These are phyloP conservation scores for Pinus albicaulis DNA, from an alignment of 75 land plant species.

Conservation along the genomic window DNA sequence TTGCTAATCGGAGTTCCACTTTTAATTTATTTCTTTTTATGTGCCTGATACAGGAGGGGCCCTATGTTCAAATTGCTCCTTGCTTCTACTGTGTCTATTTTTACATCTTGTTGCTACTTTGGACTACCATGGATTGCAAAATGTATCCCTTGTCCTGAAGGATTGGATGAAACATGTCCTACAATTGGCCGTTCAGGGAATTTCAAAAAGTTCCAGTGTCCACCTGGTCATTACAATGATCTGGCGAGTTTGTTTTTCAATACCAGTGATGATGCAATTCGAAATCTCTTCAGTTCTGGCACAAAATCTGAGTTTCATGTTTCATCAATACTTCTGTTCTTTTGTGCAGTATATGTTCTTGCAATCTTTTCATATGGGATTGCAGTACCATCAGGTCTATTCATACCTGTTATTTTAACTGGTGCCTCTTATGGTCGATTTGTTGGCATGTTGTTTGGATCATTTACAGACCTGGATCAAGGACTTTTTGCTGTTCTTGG, in stretches of 20 bases:
- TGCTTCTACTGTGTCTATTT: slow-evolving; percentile 18
- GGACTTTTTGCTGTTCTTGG: slow-evolving; percentile 48
- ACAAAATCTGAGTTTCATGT: slow-evolving; percentile 45
- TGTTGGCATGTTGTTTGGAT: slow-evolving; percentile 25
- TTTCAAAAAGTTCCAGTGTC: slow-evolving; percentile 69
- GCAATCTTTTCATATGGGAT: slow-evolving; percentile 75
- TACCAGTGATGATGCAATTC: slow-evolving; percentile 71
- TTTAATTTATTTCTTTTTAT: not conserved
- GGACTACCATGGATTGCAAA: slow-evolving; percentile 40
- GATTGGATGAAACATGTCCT: slow-evolving; percentile 41
- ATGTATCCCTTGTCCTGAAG: slow-evolving; percentile 29
- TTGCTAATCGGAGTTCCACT: not conserved
- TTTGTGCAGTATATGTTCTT: slow-evolving; percentile 44
- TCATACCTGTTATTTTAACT: slow-evolving; percentile 49
- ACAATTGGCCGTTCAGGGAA: slow-evolving; percentile 57
- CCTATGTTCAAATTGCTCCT: slow-evolving; percentile 18
- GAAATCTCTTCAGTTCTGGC: slow-evolving; percentile 62
- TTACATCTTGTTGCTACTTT: slow-evolving; percentile 25
- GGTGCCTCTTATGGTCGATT: slow-evolving; percentile 55
- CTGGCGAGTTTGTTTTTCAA: slow-evolving; percentile 76
- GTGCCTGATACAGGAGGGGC: slow-evolving; percentile 26
- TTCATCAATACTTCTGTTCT: slow-evolving; percentile 46
- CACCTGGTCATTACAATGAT: slow-evolving; percentile 64
- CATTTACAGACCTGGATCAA: slow-evolving; percentile 19
- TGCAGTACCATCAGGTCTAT: slow-evolving; percentile 74